These are phyloP conservation scores for Entoloma clypeatum DNA, from an alignment of 1,284 basidiomycete species.

Conservation along the genomic window DNA sequence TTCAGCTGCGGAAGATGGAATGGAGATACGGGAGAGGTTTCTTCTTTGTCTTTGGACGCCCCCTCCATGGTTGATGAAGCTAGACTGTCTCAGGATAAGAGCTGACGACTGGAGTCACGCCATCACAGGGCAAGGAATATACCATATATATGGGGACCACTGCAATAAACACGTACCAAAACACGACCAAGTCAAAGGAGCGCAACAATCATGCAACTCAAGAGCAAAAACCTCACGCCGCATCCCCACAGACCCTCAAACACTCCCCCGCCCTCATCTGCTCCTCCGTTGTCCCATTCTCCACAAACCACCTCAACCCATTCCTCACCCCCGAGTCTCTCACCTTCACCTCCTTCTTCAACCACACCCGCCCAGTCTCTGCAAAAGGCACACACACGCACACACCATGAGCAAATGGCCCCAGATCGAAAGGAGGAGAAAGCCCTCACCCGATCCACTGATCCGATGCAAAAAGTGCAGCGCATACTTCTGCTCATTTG, in stretches of 20 bases:
- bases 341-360: conserved; percentile 5
- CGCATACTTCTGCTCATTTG: conserved; percentile 19
- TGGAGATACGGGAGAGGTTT: no score
- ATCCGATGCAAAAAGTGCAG: conserved; percentile 16
- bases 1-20: no score
- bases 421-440: neutral
- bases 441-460: conserved; percentile 10
- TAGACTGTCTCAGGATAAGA: no score
- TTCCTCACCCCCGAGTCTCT: no score
- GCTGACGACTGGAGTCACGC: no score
- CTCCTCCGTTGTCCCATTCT: conserved; percentile 17
- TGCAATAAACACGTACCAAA: no score
- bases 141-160: no score
- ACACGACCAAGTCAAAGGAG: no score
- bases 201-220: neutral
- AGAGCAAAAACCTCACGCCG: conserved; percentile 1
- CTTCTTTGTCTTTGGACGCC: no score
- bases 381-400: no score
- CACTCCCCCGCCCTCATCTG: conserved; percentile 9
- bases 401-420: neutral
- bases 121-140: no score
- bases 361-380: conserved; percentile 15
- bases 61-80: no score
- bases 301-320: conserved; percentile 15
- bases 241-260: conserved; percentile 8